Evolutionary conservation across 805 yeast genomes (phyloP).

Genomic region (Suhomyces pyralidae): DNA sequence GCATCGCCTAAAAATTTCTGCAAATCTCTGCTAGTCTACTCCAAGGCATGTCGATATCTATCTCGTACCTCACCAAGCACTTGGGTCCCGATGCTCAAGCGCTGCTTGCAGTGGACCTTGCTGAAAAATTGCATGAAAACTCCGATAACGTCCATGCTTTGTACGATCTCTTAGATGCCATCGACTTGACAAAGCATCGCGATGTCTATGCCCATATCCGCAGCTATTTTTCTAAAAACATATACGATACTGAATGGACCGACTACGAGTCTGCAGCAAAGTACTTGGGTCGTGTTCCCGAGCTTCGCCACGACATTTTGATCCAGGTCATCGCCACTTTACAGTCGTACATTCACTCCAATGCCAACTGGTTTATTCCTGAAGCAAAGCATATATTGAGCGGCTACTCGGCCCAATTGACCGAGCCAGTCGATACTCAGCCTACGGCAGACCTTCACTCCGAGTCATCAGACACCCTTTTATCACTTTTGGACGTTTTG

Average conservation of each 20-base stretch:
- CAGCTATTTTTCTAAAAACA: constrained; percentile 1
- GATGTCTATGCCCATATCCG: constrained; percentile 7
- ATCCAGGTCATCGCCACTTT: constrained; percentile 2
- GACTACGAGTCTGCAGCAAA: constrained; percentile 11
- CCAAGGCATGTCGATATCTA: constrained; percentile 6
- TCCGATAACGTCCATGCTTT: constrained; percentile 19
- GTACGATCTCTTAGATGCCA: constrained; percentile 24
- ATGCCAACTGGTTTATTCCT: constrained; percentile 16
- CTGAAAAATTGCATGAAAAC: constrained; percentile 12
- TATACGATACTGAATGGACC: constrained; percentile 2
- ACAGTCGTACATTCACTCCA: constrained; percentile 4
- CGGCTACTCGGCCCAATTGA: not conserved
- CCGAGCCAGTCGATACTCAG: not conserved
- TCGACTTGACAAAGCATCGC: constrained; percentile 10
- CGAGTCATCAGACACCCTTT: constrained; percentile 11
- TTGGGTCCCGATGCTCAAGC: constrained; percentile 18
- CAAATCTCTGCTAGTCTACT: not conserved
- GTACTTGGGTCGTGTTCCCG: constrained; percentile 15
- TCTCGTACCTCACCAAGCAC: constrained; percentile 23
- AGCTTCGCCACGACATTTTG: constrained; percentile 13
- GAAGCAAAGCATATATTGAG: constrained; percentile 8
- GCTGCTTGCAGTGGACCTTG: constrained; percentile 19
- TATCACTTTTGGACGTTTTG: constrained; percentile 32
- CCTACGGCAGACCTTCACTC: constrained; percentile 1
- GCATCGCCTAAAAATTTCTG: not conserved